Evolutionary conservation across 768 basidiomycete genomes (phyloP).

Genomic region (Trametes meyenii): DNA sequence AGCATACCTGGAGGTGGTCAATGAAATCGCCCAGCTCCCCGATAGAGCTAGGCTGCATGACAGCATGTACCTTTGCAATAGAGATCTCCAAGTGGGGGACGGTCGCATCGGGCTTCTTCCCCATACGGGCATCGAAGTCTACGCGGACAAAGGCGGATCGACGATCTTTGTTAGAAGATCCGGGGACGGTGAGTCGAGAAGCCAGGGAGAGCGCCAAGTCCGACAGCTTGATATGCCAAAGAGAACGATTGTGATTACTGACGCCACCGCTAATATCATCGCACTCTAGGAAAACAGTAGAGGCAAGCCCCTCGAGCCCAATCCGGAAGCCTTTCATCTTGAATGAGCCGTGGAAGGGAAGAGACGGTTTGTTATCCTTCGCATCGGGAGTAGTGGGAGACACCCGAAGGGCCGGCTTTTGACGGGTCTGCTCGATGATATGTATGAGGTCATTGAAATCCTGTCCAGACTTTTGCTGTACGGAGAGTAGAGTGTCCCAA

Average conservation of each 20-base stretch:
- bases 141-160: constrained; percentile 84
- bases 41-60: constrained; percentile 93
- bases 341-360: constrained; percentile 51
- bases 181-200: constrained; percentile 48
- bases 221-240: constrained; percentile 72
- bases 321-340: constrained; percentile 83
- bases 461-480: constrained; percentile 88
- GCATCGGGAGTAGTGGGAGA: background rate
- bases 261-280: constrained; percentile 69
- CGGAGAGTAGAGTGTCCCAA: constrained; percentile 80
- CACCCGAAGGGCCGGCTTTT: constrained; percentile 14
- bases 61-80: constrained; percentile 82
- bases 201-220: constrained; percentile 86
- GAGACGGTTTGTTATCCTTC: constrained; percentile 23
- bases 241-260: constrained; percentile 46
- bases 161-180: constrained; percentile 58
- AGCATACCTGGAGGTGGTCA: constrained; percentile 75
- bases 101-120: constrained; percentile 4
- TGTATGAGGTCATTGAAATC: constrained; percentile 82
- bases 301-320: constrained; percentile 73
- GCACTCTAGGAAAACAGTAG: constrained; percentile 76
- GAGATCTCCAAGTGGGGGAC: constrained; percentile 50
- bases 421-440: constrained; percentile 64
- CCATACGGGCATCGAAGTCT: constrained; percentile 55
- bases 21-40: constrained; percentile 88